These are phyloP conservation scores for Xylaria bambusicola DNA, from an alignment of 495 filamentous ascomycete genomes.

Conservation along the genomic window DNA sequence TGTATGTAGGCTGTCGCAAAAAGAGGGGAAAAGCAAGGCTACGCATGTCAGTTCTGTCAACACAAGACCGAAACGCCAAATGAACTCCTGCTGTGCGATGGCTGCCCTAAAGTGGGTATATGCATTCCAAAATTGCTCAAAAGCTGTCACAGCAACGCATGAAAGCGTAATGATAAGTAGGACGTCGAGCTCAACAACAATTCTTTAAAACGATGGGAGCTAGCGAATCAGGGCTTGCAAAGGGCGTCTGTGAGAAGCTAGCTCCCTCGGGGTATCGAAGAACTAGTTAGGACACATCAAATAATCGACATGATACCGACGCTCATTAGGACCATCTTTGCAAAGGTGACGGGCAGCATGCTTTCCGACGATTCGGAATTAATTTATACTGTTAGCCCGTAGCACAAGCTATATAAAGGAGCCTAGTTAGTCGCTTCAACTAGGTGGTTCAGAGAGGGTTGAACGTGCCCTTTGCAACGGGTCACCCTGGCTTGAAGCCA, in stretches of 20 bases:
- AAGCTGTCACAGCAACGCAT: constrained; percentile 27
- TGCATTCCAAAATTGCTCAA: constrained; percentile 1
- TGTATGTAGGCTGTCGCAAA: constrained; percentile 6
- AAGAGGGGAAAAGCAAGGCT: neutral
- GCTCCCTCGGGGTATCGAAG: constrained; percentile 18
- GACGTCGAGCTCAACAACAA: constrained; percentile 10
- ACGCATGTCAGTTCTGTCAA: constrained; percentile 19
- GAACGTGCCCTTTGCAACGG: constrained; percentile 71
- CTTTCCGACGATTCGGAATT: neutral
- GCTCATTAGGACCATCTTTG: neutral
- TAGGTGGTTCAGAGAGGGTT: constrained; percentile 42
- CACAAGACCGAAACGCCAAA: constrained; percentile 33
- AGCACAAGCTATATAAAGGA: constrained; percentile 43
- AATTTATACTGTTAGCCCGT: constrained; percentile 47
- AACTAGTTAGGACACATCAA: constrained; percentile 19
- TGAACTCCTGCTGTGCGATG: constrained; percentile 32
- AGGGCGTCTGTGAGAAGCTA: constrained; percentile 2
- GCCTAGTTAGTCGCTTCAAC: constrained; percentile 35
- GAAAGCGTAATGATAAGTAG: constrained; percentile 26
- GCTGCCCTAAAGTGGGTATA: constrained; percentile 15
- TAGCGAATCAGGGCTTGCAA: constrained; percentile 11
- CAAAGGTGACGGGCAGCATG: neutral
- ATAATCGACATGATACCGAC: constrained; percentile 2
- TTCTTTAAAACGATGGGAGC: constrained; percentile 22
- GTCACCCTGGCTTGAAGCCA: constrained; percentile 64